Percentiles rank a stretch among this genome's conserved stretches.
Conservation (phyloP, 2,329 filamentous ascomycete species). For the Albophoma yamanashiensis region DNA sequence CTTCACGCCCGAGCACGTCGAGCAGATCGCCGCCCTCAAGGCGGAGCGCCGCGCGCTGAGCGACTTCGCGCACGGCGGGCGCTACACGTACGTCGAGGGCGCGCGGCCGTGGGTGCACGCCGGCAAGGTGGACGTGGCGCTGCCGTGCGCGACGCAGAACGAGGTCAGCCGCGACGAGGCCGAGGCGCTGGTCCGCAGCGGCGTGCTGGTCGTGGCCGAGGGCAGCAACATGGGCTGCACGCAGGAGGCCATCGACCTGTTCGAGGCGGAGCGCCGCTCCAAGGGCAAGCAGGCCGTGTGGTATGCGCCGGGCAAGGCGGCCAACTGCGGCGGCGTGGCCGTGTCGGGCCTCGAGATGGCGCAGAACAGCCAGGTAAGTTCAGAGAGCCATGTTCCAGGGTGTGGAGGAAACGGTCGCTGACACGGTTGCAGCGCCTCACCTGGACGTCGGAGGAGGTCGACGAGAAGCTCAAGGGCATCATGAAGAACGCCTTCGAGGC, state of each 20-base stretch:
- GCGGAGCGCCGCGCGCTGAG: conserved; percentile 75
- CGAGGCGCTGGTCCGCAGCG: conserved; percentile 63
- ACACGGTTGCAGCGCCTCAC: conserved; percentile 48
- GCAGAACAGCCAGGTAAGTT: conserved; percentile 63
- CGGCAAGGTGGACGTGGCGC: conserved; percentile 79
- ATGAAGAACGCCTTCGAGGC: conserved; percentile 93
- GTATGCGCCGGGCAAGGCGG: conserved; percentile 95
- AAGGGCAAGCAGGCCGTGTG: conserved; percentile 66
- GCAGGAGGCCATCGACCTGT: conserved; percentile 85
- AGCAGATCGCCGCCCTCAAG: conserved; percentile 75
- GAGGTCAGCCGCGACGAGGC: conserved; percentile 92
- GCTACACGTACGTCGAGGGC: conserved; percentile 79
- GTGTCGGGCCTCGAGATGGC: conserved; percentile 98
- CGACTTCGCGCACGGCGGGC: conserved; percentile 51
- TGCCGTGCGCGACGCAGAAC: conserved; percentile 94
- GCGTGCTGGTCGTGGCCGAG: conserved; percentile 81
- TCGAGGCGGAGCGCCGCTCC: conserved; percentile 67
- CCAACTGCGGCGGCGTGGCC: conserved; percentile 94
- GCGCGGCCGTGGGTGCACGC: conserved; percentile 88
- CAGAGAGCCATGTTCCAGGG: too few relatives aligned
- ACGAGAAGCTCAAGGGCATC: conserved; percentile 81
- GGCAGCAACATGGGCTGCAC: conserved; percentile 99
- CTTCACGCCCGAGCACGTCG: conserved; percentile 72
- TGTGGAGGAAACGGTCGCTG: neutral
- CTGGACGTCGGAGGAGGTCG: conserved; percentile 87